Evolutionary conservation across 2,329 filamentous ascomycete species (phyloP).

Genomic region (Anisogramma anomala): DNA sequence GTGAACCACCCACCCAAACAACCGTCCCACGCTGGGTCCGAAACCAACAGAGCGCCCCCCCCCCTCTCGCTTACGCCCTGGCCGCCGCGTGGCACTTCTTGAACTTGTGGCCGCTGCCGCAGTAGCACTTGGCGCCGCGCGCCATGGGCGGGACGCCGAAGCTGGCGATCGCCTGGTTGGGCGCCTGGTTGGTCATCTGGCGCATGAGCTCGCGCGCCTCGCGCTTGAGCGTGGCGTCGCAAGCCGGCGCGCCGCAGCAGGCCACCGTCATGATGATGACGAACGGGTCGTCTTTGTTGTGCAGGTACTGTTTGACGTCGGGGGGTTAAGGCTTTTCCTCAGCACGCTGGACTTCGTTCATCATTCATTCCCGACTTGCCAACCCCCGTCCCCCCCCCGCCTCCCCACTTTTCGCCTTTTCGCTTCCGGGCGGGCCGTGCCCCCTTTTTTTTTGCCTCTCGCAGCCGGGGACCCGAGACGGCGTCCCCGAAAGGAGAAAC

Average conservation of each 20-base stretch:
- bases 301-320: slow-evolving; percentile 13
- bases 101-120: slow-evolving; percentile 13
- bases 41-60: not conserved
- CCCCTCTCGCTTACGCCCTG: not conserved
- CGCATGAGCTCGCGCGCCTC: slow-evolving; percentile 12
- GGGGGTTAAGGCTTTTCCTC: too few species aligned
- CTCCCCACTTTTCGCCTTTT: too few species aligned
- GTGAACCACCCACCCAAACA: too few species aligned
- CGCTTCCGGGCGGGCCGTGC: too few species aligned
- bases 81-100: slow-evolving; percentile 11
- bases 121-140: slow-evolving; percentile 14
- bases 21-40: not conserved
- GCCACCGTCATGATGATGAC: slow-evolving; percentile 15
- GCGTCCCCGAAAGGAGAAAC: too few species aligned
- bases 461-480: too few species aligned
- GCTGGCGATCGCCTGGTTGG: slow-evolving; percentile 11
- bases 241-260: slow-evolving; percentile 4
- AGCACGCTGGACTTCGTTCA: too few species aligned
- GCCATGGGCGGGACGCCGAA: slow-evolving; percentile 12
- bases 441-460: too few species aligned
- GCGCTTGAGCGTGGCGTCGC: slow-evolving; percentile 10
- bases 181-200: slow-evolving; percentile 11
- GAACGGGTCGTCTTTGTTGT: slow-evolving; percentile 13
- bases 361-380: too few species aligned
- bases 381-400: too few species aligned